Evolutionary conservation across 441 rosid species (phyloP).

Genomic region (Populus hybrid): DNA sequence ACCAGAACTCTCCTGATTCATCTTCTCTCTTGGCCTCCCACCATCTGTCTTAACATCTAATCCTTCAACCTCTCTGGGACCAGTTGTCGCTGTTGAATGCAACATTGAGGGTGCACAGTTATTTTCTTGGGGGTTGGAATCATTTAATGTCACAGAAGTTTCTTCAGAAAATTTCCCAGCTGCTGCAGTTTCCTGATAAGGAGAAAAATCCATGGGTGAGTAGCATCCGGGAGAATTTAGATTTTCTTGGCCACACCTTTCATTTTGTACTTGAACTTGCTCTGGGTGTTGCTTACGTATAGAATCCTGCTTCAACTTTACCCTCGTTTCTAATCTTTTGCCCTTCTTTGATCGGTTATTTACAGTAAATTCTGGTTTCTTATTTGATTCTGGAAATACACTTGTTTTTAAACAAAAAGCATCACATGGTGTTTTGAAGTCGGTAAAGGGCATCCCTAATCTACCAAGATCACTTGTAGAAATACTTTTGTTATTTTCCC

Average conservation of each 20-base stretch:
- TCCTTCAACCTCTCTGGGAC: conserved; percentile 11
- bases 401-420: conserved; percentile 51
- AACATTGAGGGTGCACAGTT: conserved; percentile 17
- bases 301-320: conserved; percentile 41
- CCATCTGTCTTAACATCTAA: conserved; percentile 10
- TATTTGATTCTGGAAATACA: conserved; percentile 45
- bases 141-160: conserved; percentile 28
- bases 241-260: conserved; percentile 37
- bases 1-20: conserved; percentile 20
- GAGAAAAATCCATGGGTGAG: conserved; percentile 97
- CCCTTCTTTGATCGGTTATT: conserved; percentile 35
- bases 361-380: conserved; percentile 30
- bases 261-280: conserved; percentile 31
- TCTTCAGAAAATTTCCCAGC: conserved; percentile 37
- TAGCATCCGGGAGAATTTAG: conserved; percentile 45
- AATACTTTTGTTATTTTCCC: conserved; percentile 26
- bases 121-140: conserved; percentile 22
- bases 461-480: conserved; percentile 31
- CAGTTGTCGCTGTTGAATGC: conserved; percentile 11
- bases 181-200: conserved; percentile 45
- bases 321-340: conserved; percentile 44
- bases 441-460: conserved; percentile 30
- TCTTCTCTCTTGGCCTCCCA: conserved; percentile 16
- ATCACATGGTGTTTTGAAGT: conserved; percentile 57
- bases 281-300: conserved; percentile 27